A percentile compares a stretch with the other conserved stretches of the same genome.
Evolutionary conservation across 2,329 filamentous ascomycete genomes (phyloP).

Genomic region (Penicillium sp.): DNA sequence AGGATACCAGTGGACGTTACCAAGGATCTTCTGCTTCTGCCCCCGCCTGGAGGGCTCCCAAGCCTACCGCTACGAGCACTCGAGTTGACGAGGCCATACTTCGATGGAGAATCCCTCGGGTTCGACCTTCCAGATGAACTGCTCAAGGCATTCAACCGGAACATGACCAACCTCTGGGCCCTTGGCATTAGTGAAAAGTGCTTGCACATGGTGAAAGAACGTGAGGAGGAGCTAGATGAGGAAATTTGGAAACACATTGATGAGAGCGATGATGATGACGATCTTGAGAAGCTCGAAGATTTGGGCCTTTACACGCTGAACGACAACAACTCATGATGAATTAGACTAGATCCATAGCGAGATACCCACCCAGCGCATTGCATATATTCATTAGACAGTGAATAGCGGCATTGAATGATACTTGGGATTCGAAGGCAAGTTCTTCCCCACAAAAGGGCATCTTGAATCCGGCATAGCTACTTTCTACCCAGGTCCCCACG

Average conservation of each 20-base stretch:
- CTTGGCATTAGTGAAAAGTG: neutral
- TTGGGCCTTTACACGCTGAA: neutral
- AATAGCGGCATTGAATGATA: neutral
- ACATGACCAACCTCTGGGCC: neutral
- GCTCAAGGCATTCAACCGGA: neutral
- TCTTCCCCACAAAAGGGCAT: neutral
- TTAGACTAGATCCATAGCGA: neutral
- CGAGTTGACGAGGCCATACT: neutral
- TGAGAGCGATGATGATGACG: neutral
- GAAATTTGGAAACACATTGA: neutral
- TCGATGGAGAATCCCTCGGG: neutral
- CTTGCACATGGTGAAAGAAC: neutral
- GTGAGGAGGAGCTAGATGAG: neutral
- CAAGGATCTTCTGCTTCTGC: neutral
- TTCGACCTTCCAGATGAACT: neutral
- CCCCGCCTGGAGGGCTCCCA: neutral
- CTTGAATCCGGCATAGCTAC: neutral
- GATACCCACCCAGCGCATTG: neutral
- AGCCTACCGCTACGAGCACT: neutral
- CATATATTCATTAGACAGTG: neutral
- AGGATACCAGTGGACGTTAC: neutral
- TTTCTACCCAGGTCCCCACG: slow-evolving; percentile 1
- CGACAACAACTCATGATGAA: neutral
- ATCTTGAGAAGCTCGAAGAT: neutral
- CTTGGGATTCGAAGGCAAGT: neutral